Conservation (phyloP, 805 yeast species). For the Pichia membranifaciens region DNA sequence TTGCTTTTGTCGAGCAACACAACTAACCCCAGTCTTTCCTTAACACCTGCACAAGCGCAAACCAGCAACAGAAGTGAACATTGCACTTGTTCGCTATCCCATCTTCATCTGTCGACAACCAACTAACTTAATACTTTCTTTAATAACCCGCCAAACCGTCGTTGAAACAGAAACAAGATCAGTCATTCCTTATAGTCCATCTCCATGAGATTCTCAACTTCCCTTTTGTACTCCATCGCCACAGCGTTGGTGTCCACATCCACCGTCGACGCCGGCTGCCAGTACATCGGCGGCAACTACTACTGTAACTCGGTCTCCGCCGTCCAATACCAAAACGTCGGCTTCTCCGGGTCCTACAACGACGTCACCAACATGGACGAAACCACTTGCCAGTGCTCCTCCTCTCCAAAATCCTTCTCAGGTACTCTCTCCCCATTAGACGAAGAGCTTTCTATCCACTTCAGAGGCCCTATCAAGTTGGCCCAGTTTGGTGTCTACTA, state of each 20-base stretch:
- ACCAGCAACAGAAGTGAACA: too few species aligned
- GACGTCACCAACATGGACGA: constrained; percentile 71
- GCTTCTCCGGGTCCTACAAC: constrained; percentile 70
- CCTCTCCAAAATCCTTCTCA: constrained; percentile 48
- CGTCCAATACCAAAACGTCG: constrained; percentile 52
- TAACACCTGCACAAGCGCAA: too few species aligned
- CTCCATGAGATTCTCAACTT: constrained; percentile 15
- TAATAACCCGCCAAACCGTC: too few species aligned
- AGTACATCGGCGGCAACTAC: constrained; percentile 63
- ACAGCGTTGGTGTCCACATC: constrained; percentile 19
- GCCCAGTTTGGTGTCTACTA: constrained; percentile 87
- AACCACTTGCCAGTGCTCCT: constrained; percentile 63
- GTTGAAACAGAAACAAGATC: too few species aligned
- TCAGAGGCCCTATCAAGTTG: constrained; percentile 83
- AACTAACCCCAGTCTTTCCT: constrained; percentile 12
- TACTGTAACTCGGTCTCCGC: constrained; percentile 72
- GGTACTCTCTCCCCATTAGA: constrained; percentile 76
- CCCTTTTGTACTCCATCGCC: constrained; percentile 12
- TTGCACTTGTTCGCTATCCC: too few species aligned
- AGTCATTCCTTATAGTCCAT: neutral
- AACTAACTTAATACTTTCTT: too few species aligned
- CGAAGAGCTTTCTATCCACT: constrained; percentile 83
- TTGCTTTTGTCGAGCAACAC: neutral
- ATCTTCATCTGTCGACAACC: too few species aligned
- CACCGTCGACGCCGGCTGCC: constrained; percentile 22